Evolutionary conservation across 345 rosid species (phyloP).

Genomic region (Populus pruinosa): DNA sequence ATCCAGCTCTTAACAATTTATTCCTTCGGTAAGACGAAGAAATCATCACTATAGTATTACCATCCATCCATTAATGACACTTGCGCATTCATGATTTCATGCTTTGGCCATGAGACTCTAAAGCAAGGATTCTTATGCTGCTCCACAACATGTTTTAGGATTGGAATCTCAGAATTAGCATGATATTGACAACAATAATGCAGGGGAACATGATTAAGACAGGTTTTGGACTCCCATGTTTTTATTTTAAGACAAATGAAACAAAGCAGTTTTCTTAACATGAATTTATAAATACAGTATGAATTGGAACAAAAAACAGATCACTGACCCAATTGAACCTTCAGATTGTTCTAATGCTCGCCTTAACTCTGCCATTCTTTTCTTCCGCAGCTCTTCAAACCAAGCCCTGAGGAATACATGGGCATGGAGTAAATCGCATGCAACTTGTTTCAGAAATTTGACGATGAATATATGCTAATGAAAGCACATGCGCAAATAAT

Average conservation of each 20-base stretch:
- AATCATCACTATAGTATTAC: neutral
- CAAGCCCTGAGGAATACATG: conserved; percentile 46
- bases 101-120: neutral
- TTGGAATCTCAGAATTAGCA: neutral
- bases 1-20: neutral
- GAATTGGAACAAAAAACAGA: neutral
- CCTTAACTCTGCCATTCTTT: conserved; percentile 69
- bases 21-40: neutral
- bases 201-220: neutral
- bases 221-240: neutral
- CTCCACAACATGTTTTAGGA: neutral
- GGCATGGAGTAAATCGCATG: conserved; percentile 9
- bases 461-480: neutral
- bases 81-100: neutral
- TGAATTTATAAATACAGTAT: neutral
- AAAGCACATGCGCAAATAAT: neutral
- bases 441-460: conserved; percentile 1
- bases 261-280: neutral
- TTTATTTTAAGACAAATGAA: neutral
- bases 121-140: neutral
- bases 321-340: conserved; percentile 73
- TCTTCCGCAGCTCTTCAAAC: conserved; percentile 81
- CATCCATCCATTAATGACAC: no score
- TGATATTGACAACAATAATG: neutral
- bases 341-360: conserved; percentile 65